Conservation (phyloP, 495 filamentous ascomycete species). For the Penicillium taxi region DNA sequence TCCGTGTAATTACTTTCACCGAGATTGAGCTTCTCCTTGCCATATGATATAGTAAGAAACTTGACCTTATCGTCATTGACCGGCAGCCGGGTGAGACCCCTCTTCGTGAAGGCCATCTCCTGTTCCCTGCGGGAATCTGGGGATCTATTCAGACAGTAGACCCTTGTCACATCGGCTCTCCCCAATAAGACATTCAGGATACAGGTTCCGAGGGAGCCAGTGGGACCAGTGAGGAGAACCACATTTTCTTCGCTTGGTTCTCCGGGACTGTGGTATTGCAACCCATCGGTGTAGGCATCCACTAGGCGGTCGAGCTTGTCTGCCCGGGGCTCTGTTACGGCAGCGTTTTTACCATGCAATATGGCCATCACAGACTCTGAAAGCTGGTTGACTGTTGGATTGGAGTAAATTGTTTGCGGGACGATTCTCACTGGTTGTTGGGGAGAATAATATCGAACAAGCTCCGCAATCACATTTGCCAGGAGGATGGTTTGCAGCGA, state of each 20-base stretch:
- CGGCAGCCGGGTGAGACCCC: constrained; percentile 3
- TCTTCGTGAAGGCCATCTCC: constrained; percentile 9
- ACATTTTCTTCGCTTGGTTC: constrained; percentile 2
- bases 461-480: constrained; percentile 3
- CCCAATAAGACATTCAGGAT: constrained; percentile 41
- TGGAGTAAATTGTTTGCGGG: constrained; percentile 12
- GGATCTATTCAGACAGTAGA: constrained; percentile 48
- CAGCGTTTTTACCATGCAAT: constrained; percentile 8
- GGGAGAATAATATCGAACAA: constrained; percentile 3
- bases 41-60: constrained; percentile 23
- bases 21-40: constrained; percentile 5
- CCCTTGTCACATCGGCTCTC: constrained; percentile 29
- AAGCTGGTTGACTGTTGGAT: constrained; percentile 10
- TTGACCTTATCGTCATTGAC: constrained; percentile 19
- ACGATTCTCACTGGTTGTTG: too few relatives aligned
- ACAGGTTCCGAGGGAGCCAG: constrained; percentile 49
- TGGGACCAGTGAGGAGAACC: constrained; percentile 47
- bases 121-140: constrained; percentile 14
- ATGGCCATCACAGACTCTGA: constrained; percentile 6
- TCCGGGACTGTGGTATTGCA: too few relatives aligned
- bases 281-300: constrained; percentile 10
- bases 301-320: constrained; percentile 5
- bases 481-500: constrained; percentile 12
- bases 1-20: constrained; percentile 9
- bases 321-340: too few relatives aligned